phyloP scores from a whole-genome alignment of 2,329 filamentous ascomycete species.

The Fusarium sp. region DNA sequence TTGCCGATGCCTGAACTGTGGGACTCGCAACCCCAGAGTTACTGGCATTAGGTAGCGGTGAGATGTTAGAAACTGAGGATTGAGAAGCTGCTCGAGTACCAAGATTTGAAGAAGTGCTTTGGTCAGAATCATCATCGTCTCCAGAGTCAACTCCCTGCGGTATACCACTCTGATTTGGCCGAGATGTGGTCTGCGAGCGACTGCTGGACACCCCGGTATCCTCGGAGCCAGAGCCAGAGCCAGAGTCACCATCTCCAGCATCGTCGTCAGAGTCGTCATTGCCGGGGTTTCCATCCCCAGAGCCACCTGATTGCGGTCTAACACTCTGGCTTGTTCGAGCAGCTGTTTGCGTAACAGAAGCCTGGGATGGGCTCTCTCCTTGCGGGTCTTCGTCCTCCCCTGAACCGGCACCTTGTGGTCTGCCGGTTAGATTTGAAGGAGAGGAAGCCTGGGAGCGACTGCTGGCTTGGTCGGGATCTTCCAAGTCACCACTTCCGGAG shows the following conservation, averaged over 20 bases:
- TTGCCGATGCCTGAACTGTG: not conserved
- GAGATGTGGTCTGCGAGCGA: not conserved
- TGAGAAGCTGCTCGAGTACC: not conserved
- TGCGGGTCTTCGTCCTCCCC: not conserved
- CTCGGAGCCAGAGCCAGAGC: not conserved
- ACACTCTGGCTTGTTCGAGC: no score
- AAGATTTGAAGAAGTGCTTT: not conserved
- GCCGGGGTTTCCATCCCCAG: not conserved
- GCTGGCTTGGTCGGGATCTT: not conserved
- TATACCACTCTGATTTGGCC: not conserved
- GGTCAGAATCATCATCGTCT: not conserved
- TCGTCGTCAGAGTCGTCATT: no score
- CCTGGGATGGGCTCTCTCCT: no score
- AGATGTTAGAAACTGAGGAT: not conserved
- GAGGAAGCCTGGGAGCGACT: not conserved
- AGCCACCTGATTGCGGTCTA: not conserved
- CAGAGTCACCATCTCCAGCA: no score
- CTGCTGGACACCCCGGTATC: not conserved
- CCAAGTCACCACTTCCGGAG: not conserved
- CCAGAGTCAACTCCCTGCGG: not conserved
- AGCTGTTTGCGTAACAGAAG: no score
- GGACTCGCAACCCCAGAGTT: not conserved
- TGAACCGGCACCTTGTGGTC: not conserved
- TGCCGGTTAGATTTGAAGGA: not conserved
- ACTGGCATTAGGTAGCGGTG: not conserved